A percentile compares a stretch with the other conserved stretches of the same genome.
Evolutionary conservation across 2,329 filamentous ascomycete species (phyloP).

Genomic region (Diaporthe nobilis): DNA sequence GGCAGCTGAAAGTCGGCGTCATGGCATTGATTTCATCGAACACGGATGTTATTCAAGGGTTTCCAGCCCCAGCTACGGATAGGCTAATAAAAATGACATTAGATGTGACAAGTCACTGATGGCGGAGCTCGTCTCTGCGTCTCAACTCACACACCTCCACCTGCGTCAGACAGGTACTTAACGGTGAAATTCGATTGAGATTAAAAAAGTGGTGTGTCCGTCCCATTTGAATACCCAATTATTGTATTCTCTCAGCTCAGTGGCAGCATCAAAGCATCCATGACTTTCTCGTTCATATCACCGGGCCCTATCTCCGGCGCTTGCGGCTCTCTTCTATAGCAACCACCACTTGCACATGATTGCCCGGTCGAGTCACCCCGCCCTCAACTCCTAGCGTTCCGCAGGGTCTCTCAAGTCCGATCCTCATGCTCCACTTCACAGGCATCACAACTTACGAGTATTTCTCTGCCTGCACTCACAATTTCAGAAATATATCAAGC

Average conservation of each 20-base stretch:
- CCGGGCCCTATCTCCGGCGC: not conserved
- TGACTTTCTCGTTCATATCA: not conserved
- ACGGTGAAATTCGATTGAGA: no score
- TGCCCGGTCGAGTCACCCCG: slow-evolving; percentile 19
- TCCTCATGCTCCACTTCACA: not conserved
- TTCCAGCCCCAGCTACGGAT: not conserved
- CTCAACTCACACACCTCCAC: not conserved
- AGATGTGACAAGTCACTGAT: not conserved
- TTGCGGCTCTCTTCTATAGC: not conserved
- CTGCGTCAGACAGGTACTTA: not conserved
- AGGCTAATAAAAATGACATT: not conserved
- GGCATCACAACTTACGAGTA: slow-evolving; percentile 1
- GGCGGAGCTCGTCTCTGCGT: not conserved
- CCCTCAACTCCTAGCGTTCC: not conserved
- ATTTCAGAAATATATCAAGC: not conserved
- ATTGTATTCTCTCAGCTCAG: no score
- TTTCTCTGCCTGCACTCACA: not conserved
- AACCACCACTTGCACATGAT: not conserved
- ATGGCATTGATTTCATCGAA: no score
- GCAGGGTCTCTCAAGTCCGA: not conserved
- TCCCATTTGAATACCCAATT: not conserved
- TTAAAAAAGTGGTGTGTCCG: not conserved
- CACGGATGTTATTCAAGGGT: not conserved
- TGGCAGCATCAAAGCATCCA: not conserved
- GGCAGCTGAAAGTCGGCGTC: not conserved